Evolutionary conservation across 1,284 basidiomycete species (phyloP).

Genomic region (Porogramme epimiltina): DNA sequence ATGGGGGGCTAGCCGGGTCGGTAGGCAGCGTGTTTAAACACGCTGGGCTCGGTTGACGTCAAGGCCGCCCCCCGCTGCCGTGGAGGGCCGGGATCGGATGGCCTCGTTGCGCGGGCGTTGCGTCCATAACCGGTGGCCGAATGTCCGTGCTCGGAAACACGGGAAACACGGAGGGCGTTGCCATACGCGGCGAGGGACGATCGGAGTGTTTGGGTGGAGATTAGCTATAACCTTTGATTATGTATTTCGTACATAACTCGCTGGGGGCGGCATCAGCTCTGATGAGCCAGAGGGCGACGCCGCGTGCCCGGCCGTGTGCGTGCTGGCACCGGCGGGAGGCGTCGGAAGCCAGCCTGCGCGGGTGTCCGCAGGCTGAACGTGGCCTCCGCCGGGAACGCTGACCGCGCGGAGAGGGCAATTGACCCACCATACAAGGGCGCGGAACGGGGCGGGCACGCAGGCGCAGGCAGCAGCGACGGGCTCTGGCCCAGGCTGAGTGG

Average conservation of each 20-base stretch:
- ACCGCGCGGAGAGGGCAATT: too few species aligned
- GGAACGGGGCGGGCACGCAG: too few species aligned
- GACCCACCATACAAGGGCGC: too few species aligned
- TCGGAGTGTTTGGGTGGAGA: slow-evolving; percentile 9
- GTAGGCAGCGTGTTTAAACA: neutral
- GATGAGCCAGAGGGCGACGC: slow-evolving; percentile 1
- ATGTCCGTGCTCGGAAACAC: neutral
- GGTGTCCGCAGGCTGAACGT: too few species aligned
- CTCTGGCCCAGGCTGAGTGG: too few species aligned
- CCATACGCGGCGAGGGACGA: slow-evolving; percentile 1
- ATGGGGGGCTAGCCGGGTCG: too few species aligned
- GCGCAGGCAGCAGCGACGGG: too few species aligned
- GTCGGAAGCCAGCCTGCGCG: too few species aligned
- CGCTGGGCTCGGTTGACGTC: slow-evolving; percentile 3
- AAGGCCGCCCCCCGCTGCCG: neutral
- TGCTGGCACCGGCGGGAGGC: too few species aligned
- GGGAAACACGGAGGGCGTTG: slow-evolving; percentile 1
- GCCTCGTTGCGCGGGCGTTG: neutral
- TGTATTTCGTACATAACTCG: slow-evolving; percentile 16
- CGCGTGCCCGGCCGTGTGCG: neutral
- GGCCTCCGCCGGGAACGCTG: too few species aligned
- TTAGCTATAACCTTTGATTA: slow-evolving; percentile 21
- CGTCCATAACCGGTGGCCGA: neutral
- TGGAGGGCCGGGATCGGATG: neutral
- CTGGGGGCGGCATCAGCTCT: slow-evolving; percentile 2